Percentiles rank a stretch among this genome's conserved stretches.
Evolutionary conservation across 441 rosid genomes (phyloP).

Genomic region (Syzygium syzygioides): DNA sequence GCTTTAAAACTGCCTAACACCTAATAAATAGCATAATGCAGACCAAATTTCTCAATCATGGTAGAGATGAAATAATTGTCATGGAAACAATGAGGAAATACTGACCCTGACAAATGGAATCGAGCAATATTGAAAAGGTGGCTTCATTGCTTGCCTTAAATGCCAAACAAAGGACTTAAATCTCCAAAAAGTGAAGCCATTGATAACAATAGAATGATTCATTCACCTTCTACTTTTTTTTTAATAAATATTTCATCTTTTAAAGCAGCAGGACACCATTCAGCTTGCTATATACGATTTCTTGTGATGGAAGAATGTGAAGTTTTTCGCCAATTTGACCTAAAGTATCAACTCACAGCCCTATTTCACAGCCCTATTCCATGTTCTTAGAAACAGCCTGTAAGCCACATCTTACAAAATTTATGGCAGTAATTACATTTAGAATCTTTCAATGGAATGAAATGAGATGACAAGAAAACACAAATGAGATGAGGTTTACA

Average conservation of each 20-base stretch:
- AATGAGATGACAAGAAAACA: not conserved
- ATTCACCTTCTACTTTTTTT: not conserved
- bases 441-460: not conserved
- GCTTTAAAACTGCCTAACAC: not conserved
- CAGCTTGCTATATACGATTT: not conserved
- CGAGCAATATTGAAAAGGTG: not conserved
- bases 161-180: not conserved
- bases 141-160: not conserved
- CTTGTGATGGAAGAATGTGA: not conserved
- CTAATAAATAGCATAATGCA: not conserved
- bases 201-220: not conserved
- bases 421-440: not conserved
- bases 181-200: not conserved
- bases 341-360: not conserved
- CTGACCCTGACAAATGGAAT: not conserved
- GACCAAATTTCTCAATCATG: not conserved
- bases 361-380: not conserved
- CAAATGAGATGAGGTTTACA: not conserved
- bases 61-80: not conserved
- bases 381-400: not conserved
- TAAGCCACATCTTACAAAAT: not conserved
- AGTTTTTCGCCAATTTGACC: not conserved
- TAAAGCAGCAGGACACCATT: not conserved
- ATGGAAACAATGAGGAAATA: not conserved
- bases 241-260: not conserved